phyloP scores from a whole-genome alignment of 768 basidiomycete species.

The Leccinum pellstonianum region DNA sequence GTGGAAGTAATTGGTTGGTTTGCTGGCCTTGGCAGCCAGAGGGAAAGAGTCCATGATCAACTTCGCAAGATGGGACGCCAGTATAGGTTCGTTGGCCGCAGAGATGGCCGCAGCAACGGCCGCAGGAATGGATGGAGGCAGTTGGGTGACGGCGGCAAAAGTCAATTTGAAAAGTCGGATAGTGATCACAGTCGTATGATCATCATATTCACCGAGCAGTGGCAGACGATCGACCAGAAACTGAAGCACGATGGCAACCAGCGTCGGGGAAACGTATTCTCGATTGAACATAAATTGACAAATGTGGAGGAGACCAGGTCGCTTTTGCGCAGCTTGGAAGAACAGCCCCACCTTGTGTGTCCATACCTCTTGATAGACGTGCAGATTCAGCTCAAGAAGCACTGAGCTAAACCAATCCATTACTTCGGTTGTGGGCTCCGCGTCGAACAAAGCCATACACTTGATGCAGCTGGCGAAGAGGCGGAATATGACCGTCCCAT shows the following conservation, averaged over 20 bases:
- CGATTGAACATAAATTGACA: conserved; percentile 81
- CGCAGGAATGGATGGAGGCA: background rate
- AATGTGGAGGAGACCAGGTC: conserved; percentile 77
- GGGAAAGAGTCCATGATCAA: conserved; percentile 97
- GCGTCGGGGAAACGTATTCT: conserved; percentile 72
- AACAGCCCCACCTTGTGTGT: conserved; percentile 90
- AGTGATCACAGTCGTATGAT: conserved; percentile 75
- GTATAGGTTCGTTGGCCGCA: conserved; percentile 78
- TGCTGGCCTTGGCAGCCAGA: conserved; percentile 85
- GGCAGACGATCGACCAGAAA: conserved; percentile 83
- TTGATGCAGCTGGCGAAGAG: conserved; percentile 84
- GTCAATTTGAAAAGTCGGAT: conserved; percentile 95
- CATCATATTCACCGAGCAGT: conserved; percentile 81
- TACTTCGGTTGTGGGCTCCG: conserved; percentile 70
- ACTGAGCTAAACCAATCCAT: conserved; percentile 79
- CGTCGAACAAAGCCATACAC: conserved; percentile 82
- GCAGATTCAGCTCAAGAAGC: conserved; percentile 79
- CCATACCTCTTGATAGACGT: conserved; percentile 97
- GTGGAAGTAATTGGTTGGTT: conserved; percentile 91
- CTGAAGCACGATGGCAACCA: conserved; percentile 85
- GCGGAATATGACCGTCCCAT: conserved; percentile 83
- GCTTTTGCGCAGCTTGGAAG: conserved; percentile 74
- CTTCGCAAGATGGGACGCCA: conserved; percentile 91
- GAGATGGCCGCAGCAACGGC: conserved; percentile 39
- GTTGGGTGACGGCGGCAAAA: conserved; percentile 79